Evolutionary conservation across 371 early-diverging fungal genomes (phyloP).

Genomic region (Mortierella sp.): DNA sequence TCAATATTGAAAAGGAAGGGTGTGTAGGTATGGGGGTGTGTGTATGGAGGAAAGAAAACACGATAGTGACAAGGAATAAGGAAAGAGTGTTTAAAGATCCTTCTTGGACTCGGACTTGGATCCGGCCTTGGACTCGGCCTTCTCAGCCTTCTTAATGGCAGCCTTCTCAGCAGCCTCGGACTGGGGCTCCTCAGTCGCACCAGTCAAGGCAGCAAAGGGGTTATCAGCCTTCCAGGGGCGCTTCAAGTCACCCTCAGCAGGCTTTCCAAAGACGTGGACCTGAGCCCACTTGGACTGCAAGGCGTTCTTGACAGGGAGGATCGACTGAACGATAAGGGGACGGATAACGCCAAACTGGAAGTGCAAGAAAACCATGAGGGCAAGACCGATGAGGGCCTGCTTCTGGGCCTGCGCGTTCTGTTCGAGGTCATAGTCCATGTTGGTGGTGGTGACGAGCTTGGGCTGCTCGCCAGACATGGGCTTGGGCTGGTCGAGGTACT

Average conservation of each 20-base stretch:
- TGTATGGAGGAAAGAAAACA: background rate
- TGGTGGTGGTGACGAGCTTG: constrained; percentile 74
- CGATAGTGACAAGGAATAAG: background rate
- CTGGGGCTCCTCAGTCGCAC: constrained; percentile 56
- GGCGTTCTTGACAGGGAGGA: constrained; percentile 85
- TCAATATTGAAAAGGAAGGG: background rate
- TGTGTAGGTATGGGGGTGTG: background rate
- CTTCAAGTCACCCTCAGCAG: constrained; percentile 82
- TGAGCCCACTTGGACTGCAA: constrained; percentile 79
- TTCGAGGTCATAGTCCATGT: constrained; percentile 85
- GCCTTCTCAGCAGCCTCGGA: constrained; percentile 60
- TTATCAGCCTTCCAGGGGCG: constrained; percentile 89
- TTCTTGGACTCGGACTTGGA: constrained; percentile 61
- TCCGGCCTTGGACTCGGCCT: constrained; percentile 55
- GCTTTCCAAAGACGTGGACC: constrained; percentile 86
- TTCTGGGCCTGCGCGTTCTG: constrained; percentile 82
- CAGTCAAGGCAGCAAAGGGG: constrained; percentile 76
- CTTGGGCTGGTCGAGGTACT: constrained; percentile 71
- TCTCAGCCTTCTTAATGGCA: constrained; percentile 64
- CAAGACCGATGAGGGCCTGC: constrained; percentile 76
- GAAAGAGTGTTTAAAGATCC: constrained; percentile 60
- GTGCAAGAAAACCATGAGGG: constrained; percentile 86
- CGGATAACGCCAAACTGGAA: constrained; percentile 92
- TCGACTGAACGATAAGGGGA: constrained; percentile 91
- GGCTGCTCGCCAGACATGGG: constrained; percentile 60